phyloP scores from a whole-genome alignment of 371 early-diverging fungal species.

The Thermomucor indicae-seudaticae region DNA sequence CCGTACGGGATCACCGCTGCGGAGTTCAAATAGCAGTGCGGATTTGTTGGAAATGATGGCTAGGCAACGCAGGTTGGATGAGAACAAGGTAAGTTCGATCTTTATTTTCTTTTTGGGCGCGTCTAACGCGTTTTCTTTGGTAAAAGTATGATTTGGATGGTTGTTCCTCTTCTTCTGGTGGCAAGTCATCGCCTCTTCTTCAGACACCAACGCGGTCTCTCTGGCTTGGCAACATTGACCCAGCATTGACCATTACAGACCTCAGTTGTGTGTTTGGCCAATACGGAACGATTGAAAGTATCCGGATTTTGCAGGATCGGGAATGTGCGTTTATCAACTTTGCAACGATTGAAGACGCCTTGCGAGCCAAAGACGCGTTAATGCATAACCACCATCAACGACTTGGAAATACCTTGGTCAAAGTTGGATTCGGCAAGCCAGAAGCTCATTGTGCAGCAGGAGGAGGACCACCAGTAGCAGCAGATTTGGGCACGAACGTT shows the following conservation, averaged over 20 bases:
- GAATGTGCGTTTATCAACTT: slow-evolving; percentile 51
- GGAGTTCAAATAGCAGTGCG: slow-evolving; percentile 35
- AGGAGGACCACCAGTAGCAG: slow-evolving; percentile 7
- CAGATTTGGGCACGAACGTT: slow-evolving; percentile 50
- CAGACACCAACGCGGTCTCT: slow-evolving; percentile 77
- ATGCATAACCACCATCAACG: slow-evolving; percentile 15
- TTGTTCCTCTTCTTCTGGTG: slow-evolving; percentile 7
- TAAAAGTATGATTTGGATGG: neutral
- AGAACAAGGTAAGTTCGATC: neutral
- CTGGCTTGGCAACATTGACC: slow-evolving; percentile 93
- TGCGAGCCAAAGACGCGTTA: slow-evolving; percentile 31
- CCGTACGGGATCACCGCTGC: slow-evolving; percentile 11
- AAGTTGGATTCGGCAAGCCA: slow-evolving; percentile 88
- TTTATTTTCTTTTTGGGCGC: slow-evolving; percentile 1
- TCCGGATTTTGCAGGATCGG: slow-evolving; percentile 81
- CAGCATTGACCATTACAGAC: slow-evolving; percentile 69
- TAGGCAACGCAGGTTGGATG: slow-evolving; percentile 19
- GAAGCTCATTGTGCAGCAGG: slow-evolving; percentile 49
- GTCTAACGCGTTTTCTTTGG: neutral
- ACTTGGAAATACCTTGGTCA: slow-evolving; percentile 20
- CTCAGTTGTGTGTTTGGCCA: slow-evolving; percentile 75
- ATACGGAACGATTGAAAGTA: slow-evolving; percentile 89
- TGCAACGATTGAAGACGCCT: slow-evolving; percentile 25
- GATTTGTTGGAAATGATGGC: slow-evolving; percentile 38
- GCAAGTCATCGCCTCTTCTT: slow-evolving; percentile 6